phyloP scores from a whole-genome alignment of 352 stramenopile genomes.

The Phytophthora hybrid region DNA sequence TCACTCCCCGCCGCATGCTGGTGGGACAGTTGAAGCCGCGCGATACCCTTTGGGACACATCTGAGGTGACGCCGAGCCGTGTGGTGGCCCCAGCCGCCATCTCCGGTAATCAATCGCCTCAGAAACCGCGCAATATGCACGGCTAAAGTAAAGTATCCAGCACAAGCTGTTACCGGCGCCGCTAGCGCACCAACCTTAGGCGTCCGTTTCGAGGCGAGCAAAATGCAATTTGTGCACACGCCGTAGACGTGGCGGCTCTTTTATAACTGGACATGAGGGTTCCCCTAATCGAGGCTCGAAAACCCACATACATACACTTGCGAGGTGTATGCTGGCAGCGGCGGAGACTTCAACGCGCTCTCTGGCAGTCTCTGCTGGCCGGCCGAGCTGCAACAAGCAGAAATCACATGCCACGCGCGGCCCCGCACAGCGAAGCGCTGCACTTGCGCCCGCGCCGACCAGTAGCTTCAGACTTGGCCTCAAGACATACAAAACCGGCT shows the following conservation, averaged over 20 bases:
- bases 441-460: neutral
- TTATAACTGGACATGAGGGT: conserved; percentile 26
- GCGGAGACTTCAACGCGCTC: conserved; percentile 17
- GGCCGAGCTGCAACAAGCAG: neutral
- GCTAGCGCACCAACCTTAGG: conserved; percentile 16
- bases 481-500: conserved; percentile 25
- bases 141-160: neutral
- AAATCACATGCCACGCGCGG: neutral
- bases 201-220: conserved; percentile 36
- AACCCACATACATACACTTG: conserved; percentile 41
- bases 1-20: conserved; percentile 23
- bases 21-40: conserved; percentile 28
- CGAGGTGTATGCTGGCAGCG: conserved; percentile 24
- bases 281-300: conserved; percentile 11
- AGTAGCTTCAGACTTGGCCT: too few relatives aligned
- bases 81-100: neutral
- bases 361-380: conserved; percentile 32
- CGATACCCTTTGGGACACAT: neutral
- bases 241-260: conserved; percentile 5
- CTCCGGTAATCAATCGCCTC: neutral
- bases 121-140: neutral
- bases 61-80: neutral
- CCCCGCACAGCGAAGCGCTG: neutral
- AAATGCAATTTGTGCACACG: conserved; percentile 27
- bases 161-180: conserved; percentile 10